Percentiles rank a stretch among this genome's conserved stretches.
phyloP scores from a whole-genome alignment of 1,284 basidiomycete genomes.

The Sporisorium exsertum region DNA sequence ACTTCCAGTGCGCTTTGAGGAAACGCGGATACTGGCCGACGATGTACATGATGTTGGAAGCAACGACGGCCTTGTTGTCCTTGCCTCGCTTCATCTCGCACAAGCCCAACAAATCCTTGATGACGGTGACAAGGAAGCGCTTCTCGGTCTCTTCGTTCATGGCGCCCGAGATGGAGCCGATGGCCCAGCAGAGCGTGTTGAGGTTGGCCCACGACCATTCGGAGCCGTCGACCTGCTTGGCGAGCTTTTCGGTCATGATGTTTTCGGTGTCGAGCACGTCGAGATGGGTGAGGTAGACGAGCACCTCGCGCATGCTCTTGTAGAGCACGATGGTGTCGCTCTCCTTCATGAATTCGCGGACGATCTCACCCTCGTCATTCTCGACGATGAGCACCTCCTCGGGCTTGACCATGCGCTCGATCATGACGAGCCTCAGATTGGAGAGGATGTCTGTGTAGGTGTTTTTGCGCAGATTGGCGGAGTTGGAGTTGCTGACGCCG shows the following conservation, averaged over 20 bases:
- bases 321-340: constrained; percentile 98
- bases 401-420: constrained; percentile 99
- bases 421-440: constrained; percentile 94
- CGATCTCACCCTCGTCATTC: constrained; percentile 99
- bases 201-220: constrained; percentile 99
- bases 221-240: constrained; percentile 94
- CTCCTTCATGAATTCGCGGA: constrained; percentile 99
- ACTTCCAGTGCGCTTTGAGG: constrained; percentile 99
- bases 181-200: constrained; percentile 99
- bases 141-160: constrained; percentile 99
- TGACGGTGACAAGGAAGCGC: constrained; percentile 97
- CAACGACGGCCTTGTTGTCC: constrained; percentile 99
- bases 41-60: constrained; percentile 99
- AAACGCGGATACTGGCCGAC: constrained; percentile 99
- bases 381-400: constrained; percentile 96
- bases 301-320: constrained; percentile 97
- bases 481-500: constrained; percentile 42
- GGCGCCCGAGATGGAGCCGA: constrained; percentile 97
- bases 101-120: constrained; percentile 95
- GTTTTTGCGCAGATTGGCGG: constrained; percentile 81
- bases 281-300: constrained; percentile 92
- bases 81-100: constrained; percentile 99
- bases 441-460: constrained; percentile 89
- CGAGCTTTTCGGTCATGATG: constrained; percentile 87
- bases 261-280: constrained; percentile 96